phyloP scores from a whole-genome alignment of 2,329 filamentous ascomycete species.

The Stromatinia cepivora region DNA sequence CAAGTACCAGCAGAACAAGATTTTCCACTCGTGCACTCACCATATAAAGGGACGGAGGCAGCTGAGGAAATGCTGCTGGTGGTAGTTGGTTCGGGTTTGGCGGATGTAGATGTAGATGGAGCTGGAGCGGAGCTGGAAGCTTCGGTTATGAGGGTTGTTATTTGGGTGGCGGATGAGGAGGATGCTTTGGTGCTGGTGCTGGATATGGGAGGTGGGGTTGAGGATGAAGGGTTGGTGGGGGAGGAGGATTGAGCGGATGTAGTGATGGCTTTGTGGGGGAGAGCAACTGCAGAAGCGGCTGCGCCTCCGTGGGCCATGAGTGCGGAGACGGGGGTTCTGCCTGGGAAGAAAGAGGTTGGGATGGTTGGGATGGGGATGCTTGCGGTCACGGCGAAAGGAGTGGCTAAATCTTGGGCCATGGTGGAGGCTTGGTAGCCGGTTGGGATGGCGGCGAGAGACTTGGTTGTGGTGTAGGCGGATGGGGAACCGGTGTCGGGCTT shows the following conservation, averaged over 20 bases:
- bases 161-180: neutral
- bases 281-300: neutral
- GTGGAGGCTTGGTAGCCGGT: constrained; percentile 23
- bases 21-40: neutral
- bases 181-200: neutral
- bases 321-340: constrained; percentile 26
- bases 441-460: constrained; percentile 26
- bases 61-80: neutral
- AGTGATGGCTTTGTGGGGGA: neutral
- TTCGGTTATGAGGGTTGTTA: neutral
- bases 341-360: constrained; percentile 36
- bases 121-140: neutral
- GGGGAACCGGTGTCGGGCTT: constrained; percentile 13
- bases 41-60: constrained; percentile 1
- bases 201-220: too few relatives aligned
- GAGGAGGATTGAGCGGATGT: neutral
- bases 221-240: neutral
- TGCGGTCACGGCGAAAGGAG: constrained; percentile 29
- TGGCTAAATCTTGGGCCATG: constrained; percentile 30
- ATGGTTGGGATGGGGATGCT: constrained; percentile 35
- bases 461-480: constrained; percentile 22
- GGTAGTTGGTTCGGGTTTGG: neutral
- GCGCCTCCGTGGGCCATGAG: constrained; percentile 12
- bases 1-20: constrained; percentile 9
- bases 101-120: neutral